Base-by-base conservation (phyloP, 1,284 basidiomycete species). In the Cryptococcus hybrid region DNA sequence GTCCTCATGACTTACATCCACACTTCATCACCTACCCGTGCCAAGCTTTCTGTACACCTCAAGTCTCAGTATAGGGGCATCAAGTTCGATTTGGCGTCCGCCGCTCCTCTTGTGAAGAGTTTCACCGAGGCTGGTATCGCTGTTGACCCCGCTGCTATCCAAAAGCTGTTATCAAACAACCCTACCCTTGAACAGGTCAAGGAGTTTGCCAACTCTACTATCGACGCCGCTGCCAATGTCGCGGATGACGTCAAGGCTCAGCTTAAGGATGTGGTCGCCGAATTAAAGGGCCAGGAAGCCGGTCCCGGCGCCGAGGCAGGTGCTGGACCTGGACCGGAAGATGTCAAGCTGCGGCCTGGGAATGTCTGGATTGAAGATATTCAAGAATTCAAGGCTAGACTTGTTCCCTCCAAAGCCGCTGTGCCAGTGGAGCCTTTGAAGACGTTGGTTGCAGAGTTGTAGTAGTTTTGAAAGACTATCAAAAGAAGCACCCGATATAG, bases 31-130 rank as follows among this genome's bases (percentile, higher is more conserved):
- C 63, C 80, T 36, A 82, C 80, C 2, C 85, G 91, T 45, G 81
- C 86, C 40, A 95, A 95, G 75, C 77, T 95, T 35, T 90, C 92
- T 0, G 79, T 92, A 13, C 92, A 96, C 67, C 79, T 91, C 73
- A 79, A 81, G 50, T 90, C 91, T 4, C 85, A 86, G 67, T 65
- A 63, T 62, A 61, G 64, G 47, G 66, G 67, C 38, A 48, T 68
- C 58, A 85, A 84, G 62, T 84, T 93, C 71, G 89, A 87, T 69
- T 68, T 79, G 4, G 81, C 82, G 2, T 88, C 89, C 4, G 83
- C 85, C 38, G 80, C 84, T 59, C 86, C 84, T 4, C 87, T 92
- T 63, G 81, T 85, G 60, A 74, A 69, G 34, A 75, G 82, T 9
- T 80, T 91, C 35, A 81, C 80, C 49, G 78, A 80, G 48, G 79